Percentiles rank a stretch among this genome's conserved stretches.
phyloP scores from a whole-genome alignment of 768 basidiomycete species.

The Termitomyces bulborhizus region DNA sequence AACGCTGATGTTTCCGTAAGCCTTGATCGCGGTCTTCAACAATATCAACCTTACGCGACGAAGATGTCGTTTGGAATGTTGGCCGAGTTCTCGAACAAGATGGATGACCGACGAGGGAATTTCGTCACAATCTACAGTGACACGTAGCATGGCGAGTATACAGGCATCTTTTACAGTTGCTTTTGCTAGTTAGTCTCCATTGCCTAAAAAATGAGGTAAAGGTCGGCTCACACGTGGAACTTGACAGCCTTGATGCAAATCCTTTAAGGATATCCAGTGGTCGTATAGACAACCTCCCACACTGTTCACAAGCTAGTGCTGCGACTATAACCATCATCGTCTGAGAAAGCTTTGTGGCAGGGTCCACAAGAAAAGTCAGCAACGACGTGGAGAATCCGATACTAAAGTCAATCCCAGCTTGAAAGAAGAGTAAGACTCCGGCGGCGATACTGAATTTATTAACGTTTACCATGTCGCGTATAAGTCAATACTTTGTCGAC shows the following conservation, averaged over 20 bases:
- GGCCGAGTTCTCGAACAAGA: conserved; percentile 36
- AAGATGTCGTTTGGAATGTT: conserved; percentile 47
- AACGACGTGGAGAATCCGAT: conserved; percentile 38
- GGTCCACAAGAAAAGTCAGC: conserved; percentile 37
- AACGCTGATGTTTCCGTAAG: conserved; percentile 43
- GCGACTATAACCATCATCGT: conserved; percentile 63
- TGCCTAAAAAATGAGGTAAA: background rate
- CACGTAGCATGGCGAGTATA: conserved; percentile 64
- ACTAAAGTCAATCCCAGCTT: conserved; percentile 35
- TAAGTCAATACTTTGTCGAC: conserved; percentile 51
- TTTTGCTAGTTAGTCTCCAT: conserved; percentile 20
- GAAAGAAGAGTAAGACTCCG: background rate
- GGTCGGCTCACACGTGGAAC: conserved; percentile 35
- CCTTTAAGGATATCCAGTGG: conserved; percentile 44
- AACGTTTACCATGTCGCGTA: conserved; percentile 41
- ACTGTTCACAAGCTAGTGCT: conserved; percentile 62
- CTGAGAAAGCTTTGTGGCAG: conserved; percentile 33
- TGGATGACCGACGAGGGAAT: conserved; percentile 40
- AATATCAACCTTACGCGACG: conserved; percentile 37
- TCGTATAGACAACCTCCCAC: conserved; percentile 41
- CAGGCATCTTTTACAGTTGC: conserved; percentile 71
- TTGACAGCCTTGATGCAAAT: conserved; percentile 32
- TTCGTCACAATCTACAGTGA: conserved; percentile 52
- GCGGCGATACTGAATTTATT: background rate
- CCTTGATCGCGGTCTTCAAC: background rate